Conservation (phyloP, 345 rosid species). For the Eucalyptus pauciflora region DNA sequence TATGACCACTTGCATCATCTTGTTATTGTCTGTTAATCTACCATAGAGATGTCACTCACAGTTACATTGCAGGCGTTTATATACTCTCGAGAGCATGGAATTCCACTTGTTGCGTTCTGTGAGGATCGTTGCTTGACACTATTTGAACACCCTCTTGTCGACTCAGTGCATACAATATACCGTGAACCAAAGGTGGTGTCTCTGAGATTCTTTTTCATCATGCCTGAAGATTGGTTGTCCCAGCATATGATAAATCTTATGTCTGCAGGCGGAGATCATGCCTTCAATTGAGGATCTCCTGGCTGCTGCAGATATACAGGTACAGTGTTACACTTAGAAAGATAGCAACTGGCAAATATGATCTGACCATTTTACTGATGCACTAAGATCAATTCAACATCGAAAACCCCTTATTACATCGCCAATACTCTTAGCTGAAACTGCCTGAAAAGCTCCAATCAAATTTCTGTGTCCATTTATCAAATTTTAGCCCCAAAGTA, state of each 20-base stretch:
- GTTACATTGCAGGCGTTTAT: slow-evolving; percentile 43
- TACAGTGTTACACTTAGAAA: background rate
- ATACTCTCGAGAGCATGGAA: slow-evolving; percentile 67
- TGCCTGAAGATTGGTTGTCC: background rate
- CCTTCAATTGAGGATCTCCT: slow-evolving; percentile 65
- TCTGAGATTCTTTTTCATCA: background rate
- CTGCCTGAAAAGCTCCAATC: background rate
- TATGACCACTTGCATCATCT: background rate
- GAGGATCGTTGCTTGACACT: slow-evolving; percentile 76
- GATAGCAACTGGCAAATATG: background rate
- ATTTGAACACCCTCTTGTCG: slow-evolving; percentile 74
- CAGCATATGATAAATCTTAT: background rate
- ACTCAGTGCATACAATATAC: slow-evolving; percentile 63
- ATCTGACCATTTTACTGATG: background rate
- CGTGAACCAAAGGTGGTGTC: slow-evolving; percentile 67
- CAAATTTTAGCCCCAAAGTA: background rate
- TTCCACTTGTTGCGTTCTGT: slow-evolving; percentile 89
- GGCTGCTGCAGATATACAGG: slow-evolving; percentile 76
- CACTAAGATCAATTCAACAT: background rate
- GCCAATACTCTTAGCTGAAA: background rate
- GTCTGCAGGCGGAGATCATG: slow-evolving; percentile 80
- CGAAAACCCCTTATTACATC: background rate
- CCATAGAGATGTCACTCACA: background rate
- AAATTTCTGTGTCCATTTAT: background rate
- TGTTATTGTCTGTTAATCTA: background rate